Evolutionary conservation across 176 grass and related monocot genomes (phyloP), one percentile per base, ranked within the genome.

Genomic region (Juncus effusus): DNA sequence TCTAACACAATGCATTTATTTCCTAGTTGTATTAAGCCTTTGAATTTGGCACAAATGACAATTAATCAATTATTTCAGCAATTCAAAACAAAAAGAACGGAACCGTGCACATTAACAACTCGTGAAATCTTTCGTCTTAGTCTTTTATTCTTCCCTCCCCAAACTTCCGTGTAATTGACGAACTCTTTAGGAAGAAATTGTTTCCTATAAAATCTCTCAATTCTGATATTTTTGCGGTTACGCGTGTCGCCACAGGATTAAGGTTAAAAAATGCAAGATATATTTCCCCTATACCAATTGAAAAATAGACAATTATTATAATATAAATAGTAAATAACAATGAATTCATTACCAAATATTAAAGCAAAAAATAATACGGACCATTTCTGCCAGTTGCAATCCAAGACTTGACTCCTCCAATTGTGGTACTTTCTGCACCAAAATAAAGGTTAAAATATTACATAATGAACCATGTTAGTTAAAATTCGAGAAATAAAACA

Each of bases 261-360:
- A 93, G 85, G 62, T 95, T 95, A 74, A 95, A 95, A 79, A 95
- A 89, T 3, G 82, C 68, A 3, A 95, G 74, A 65, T 89, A 89
- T 42, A 95, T 83, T 95, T 95, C 85, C 57, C 90, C 90, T 95
- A 19, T 15, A 63, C 19, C 15, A 76, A 56, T 12, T 42, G 13
- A 73, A n/a, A 28, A 28, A 28, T 28, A 28, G 19, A 38, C 3
- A 80, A 63, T 41, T 53, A 36, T 44, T 38, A 76, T 38, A 76
- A 16, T 8, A 36, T 59, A n/a, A 4, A 74, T 28, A 61, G 9
- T 19, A 47, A 47, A 47, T 6, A 47, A 28, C 19, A 28, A 28
- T 28, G 19, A 28, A 28, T 28, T 28, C 19, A 28, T 28, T 28
- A 28, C 19, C 19, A 28, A 28, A 28, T 28, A 28, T 28, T 28